phyloP scores from a whole-genome alignment of 2,329 filamentous ascomycete genomes.

The Neonectria hederae region DNA sequence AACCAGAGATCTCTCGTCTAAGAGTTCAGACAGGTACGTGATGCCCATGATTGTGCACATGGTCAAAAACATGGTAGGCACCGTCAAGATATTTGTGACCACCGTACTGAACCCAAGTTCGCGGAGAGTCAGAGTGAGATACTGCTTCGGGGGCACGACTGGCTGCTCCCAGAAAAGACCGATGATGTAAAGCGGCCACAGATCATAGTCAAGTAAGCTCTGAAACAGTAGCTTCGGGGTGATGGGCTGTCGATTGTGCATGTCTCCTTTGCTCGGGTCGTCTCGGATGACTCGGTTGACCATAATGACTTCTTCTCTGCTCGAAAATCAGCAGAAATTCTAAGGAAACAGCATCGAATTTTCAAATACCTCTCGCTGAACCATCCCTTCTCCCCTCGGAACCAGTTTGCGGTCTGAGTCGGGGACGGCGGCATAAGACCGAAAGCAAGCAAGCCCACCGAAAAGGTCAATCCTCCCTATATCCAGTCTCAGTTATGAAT shows the following conservation, averaged over 20 bases:
- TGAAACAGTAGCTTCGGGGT: slow-evolving; percentile 59
- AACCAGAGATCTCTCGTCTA: slow-evolving; percentile 43
- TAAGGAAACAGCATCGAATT: no score
- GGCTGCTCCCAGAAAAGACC: slow-evolving; percentile 60
- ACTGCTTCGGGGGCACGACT: slow-evolving; percentile 53
- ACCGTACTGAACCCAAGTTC: slow-evolving; percentile 25
- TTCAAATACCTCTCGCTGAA: slow-evolving; percentile 36
- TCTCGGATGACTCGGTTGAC: slow-evolving; percentile 66
- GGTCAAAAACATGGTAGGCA: slow-evolving; percentile 24
- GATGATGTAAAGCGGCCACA: slow-evolving; percentile 63
- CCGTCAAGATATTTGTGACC: slow-evolving; percentile 29
- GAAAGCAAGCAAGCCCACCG: slow-evolving; percentile 34
- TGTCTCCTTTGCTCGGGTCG: slow-evolving; percentile 66
- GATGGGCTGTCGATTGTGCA: slow-evolving; percentile 64
- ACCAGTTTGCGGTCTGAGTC: slow-evolving; percentile 62
- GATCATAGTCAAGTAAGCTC: slow-evolving; percentile 64
- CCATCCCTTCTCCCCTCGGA: slow-evolving; percentile 59
- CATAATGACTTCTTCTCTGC: slow-evolving; percentile 62
- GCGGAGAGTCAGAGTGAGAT: slow-evolving; percentile 62
- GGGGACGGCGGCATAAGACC: slow-evolving; percentile 40
- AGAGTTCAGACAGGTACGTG: slow-evolving; percentile 46
- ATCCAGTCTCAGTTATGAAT: neutral
- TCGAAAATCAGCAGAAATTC: neutral
- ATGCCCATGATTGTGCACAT: slow-evolving; percentile 31
- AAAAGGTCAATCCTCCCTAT: slow-evolving; percentile 45